Conservation (phyloP, 169 alveolate species). For the Cryptosporidium viatorum region DNA sequence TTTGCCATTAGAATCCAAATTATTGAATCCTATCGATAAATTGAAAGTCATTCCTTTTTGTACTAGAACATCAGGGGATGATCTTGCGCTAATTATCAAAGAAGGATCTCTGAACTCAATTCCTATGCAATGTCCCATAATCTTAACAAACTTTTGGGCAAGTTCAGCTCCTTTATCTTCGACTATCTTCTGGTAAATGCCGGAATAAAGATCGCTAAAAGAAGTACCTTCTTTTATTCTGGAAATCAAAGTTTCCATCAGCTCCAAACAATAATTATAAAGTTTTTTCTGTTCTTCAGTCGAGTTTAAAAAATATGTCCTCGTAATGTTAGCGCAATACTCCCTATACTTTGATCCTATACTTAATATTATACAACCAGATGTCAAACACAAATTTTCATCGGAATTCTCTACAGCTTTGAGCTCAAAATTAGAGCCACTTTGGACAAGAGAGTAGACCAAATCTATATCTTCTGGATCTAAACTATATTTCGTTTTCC, state of each 20-base stretch:
- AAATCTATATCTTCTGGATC: slow-evolving; percentile 78
- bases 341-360: slow-evolving; percentile 79
- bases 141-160: slow-evolving; percentile 81
- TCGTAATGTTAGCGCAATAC: slow-evolving; percentile 76
- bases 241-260: slow-evolving; percentile 63
- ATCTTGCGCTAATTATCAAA: slow-evolving; percentile 76
- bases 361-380: slow-evolving; percentile 77
- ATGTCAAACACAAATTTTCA: slow-evolving; percentile 75
- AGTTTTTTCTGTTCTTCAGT: slow-evolving; percentile 78
- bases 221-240: slow-evolving; percentile 70
- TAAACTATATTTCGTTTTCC: slow-evolving; percentile 74
- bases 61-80: slow-evolving; percentile 76
- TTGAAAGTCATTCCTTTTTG: slow-evolving; percentile 86
- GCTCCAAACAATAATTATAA: slow-evolving; percentile 69
- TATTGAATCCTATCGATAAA: slow-evolving; percentile 86
- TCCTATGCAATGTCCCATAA: slow-evolving; percentile 89
- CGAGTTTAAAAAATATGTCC: slow-evolving; percentile 77
- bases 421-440: slow-evolving; percentile 77
- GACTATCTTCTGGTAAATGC: slow-evolving; percentile 37
- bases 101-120: slow-evolving; percentile 85
- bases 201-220: slow-evolving; percentile 66
- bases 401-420: slow-evolving; percentile 77
- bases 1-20: slow-evolving; percentile 80
- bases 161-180: slow-evolving; percentile 72
- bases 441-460: slow-evolving; percentile 77